phyloP scores from a whole-genome alignment of 1,139 yeast genomes.

The Geotrichum phurueaensis region DNA sequence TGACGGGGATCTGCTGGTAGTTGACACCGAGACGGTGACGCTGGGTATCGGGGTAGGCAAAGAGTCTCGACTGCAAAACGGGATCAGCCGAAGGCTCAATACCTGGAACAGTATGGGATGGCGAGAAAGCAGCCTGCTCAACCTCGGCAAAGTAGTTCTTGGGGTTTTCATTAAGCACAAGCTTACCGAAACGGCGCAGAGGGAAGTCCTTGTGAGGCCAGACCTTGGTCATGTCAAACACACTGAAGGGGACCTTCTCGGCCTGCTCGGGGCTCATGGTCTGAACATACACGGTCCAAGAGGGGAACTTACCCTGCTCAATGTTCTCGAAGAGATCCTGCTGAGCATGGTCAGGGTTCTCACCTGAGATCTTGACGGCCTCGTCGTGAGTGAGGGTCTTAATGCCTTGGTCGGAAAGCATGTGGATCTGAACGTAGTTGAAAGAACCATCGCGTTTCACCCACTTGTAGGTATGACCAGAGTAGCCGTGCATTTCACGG shows the following conservation, averaged over 20 bases:
- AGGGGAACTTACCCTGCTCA: slow-evolving; percentile 54
- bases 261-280: slow-evolving; percentile 71
- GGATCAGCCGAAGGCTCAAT: slow-evolving; percentile 85
- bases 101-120: slow-evolving; percentile 78
- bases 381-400: slow-evolving; percentile 52
- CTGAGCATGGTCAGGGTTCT: slow-evolving; percentile 58
- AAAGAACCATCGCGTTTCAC: slow-evolving; percentile 57
- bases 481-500: slow-evolving; percentile 67
- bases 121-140: slow-evolving; percentile 78
- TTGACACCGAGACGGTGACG: slow-evolving; percentile 61
- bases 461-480: slow-evolving; percentile 74
- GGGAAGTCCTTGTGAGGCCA: slow-evolving; percentile 81
- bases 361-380: slow-evolving; percentile 51
- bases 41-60: slow-evolving; percentile 83
- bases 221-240: slow-evolving; percentile 68
- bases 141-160: slow-evolving; percentile 75
- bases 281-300: slow-evolving; percentile 63
- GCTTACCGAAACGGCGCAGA: slow-evolving; percentile 65
- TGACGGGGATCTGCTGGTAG: slow-evolving; percentile 69
- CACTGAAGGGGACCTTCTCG: slow-evolving; percentile 45
- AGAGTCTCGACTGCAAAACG: slow-evolving; percentile 75
- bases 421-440: slow-evolving; percentile 63
- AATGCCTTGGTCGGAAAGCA: slow-evolving; percentile 57
- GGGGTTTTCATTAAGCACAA: slow-evolving; percentile 66
- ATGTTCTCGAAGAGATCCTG: slow-evolving; percentile 54